Percentiles rank a stretch among this genome's conserved stretches.
These are phyloP conservation scores for Rubia peregrina DNA, from an alignment of 305 asterid genomes.

Conservation along the genomic window DNA sequence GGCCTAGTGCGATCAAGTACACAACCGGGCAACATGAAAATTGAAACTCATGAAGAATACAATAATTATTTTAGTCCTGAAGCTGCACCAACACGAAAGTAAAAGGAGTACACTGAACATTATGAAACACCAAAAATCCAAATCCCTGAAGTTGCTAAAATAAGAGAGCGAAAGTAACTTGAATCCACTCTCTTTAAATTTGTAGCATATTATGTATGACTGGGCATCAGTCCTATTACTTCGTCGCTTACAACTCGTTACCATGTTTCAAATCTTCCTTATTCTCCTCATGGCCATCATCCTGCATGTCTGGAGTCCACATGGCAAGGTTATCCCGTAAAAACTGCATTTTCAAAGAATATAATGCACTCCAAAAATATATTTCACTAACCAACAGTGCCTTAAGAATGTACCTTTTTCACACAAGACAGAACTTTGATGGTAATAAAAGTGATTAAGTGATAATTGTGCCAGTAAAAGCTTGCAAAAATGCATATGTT, in stretches of 20 bases:
- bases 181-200: constrained; percentile 8
- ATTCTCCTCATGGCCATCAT: constrained; percentile 45
- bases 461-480: neutral
- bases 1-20: too few relatives aligned
- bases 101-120: constrained; percentile 7
- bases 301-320: too few relatives aligned
- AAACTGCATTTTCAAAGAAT: too few relatives aligned
- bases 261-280: constrained; percentile 60
- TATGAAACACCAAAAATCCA: constrained; percentile 1
- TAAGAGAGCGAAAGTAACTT: constrained; percentile 11
- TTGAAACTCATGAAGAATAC: too few relatives aligned
- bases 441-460: neutral
- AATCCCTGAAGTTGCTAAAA: constrained; percentile 3
- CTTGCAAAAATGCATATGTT: neutral
- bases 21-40: too few relatives aligned
- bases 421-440: neutral
- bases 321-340: too few relatives aligned
- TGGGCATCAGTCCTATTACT: constrained; percentile 13
- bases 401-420: neutral
- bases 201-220: constrained; percentile 1
- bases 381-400: neutral
- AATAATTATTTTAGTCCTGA: too few relatives aligned
- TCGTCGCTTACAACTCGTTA: constrained; percentile 31
- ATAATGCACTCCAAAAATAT: neutral
- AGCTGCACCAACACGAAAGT: neutral